These are phyloP conservation scores for Aspergillus flavus DNA, from an alignment of 2,329 filamentous ascomycete species.

Conservation along the genomic window DNA sequence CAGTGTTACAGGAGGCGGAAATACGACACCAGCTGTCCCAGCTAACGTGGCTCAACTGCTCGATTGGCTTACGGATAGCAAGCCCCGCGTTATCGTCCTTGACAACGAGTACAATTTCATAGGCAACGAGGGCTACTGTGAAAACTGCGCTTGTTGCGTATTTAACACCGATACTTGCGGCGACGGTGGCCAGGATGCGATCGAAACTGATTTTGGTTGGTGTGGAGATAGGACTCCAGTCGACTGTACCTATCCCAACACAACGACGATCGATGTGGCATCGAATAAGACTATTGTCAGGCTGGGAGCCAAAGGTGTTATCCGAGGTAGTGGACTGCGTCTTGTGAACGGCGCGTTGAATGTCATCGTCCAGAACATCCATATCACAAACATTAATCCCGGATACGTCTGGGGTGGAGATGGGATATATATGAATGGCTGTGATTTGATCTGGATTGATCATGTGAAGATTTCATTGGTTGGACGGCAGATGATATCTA, in stretches of 20 bases:
- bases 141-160: not conserved
- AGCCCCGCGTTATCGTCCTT: not conserved
- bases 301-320: not conserved
- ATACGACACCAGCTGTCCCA: not conserved
- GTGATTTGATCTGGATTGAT: not conserved
- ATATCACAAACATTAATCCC: not conserved
- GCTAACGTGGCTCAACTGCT: not conserved
- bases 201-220: not conserved
- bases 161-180: not conserved
- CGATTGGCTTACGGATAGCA: not conserved
- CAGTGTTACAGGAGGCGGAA: not conserved
- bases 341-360: not conserved
- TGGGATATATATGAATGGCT: not conserved
- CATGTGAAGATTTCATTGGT: not conserved
- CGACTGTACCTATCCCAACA: not conserved
- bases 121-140: not conserved
- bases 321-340: not conserved
- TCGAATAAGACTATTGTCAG: not conserved
- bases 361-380: not conserved
- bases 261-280: not conserved
- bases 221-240: not conserved
- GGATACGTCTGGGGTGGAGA: not conserved
- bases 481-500: not conserved
- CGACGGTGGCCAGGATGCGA: not conserved
- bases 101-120: not conserved